A percentile compares a stretch with the other conserved stretches of the same genome.
Evolutionary conservation across 2,329 filamentous ascomycete genomes (phyloP).

Genomic region (Pseudogymnoascus sp.): DNA sequence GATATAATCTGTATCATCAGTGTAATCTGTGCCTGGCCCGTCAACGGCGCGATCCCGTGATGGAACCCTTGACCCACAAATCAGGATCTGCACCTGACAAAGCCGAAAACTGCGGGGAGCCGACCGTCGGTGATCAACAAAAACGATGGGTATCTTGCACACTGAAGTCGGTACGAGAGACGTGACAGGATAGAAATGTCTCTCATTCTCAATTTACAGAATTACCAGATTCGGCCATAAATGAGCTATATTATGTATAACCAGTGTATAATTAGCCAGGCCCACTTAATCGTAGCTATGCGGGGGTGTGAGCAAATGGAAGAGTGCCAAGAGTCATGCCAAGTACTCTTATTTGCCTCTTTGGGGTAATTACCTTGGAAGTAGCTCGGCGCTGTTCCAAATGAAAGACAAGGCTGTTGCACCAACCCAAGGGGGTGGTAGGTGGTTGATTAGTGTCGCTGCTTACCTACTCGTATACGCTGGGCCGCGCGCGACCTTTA

Average conservation of each 20-base stretch:
- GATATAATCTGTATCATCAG: not conserved
- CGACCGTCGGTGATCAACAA: not conserved
- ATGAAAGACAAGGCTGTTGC: not conserved
- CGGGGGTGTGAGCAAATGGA: not conserved
- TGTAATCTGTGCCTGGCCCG: not conserved
- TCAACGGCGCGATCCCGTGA: constrained; percentile 1
- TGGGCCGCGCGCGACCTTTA: not conserved
- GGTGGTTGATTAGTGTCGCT: not conserved
- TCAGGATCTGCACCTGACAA: not conserved
- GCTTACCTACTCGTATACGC: constrained; percentile 1
- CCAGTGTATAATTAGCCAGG: not conserved
- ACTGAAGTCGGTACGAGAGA: not conserved
- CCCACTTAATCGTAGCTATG: not conserved
- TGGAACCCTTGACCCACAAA: not conserved
- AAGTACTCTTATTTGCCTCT: not conserved
- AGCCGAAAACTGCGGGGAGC: constrained; percentile 2
- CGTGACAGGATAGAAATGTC: not conserved
- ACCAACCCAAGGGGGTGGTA: not conserved
- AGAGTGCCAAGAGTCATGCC: not conserved
- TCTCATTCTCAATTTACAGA: not conserved
- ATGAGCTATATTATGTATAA: not conserved
- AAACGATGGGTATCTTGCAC: not conserved
- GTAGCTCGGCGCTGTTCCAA: not conserved
- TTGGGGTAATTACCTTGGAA: not conserved
- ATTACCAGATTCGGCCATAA: not conserved